A percentile compares a stretch with the other conserved stretches of the same genome.
phyloP scores from a whole-genome alignment of 495 filamentous ascomycete genomes.

The Penicillium cosmopolitanum region DNA sequence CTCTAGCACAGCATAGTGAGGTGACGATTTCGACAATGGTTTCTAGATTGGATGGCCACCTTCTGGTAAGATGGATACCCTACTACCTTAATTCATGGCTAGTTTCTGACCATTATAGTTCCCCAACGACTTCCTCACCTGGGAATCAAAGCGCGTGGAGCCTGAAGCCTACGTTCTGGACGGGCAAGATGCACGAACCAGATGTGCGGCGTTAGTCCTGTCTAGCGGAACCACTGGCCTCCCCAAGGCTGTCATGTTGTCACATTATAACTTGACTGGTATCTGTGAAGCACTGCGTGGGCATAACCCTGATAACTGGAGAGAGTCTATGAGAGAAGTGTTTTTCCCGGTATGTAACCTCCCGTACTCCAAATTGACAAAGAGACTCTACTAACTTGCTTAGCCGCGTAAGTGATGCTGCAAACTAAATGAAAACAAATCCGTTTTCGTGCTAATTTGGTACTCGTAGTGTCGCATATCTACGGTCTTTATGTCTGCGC shows the following conservation, averaged over 20 bases:
- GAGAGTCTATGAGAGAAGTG: constrained; percentile 11
- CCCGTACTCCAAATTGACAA: not conserved
- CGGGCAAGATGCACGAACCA: constrained; percentile 6
- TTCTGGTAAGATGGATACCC: not conserved
- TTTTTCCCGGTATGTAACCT: constrained; percentile 12
- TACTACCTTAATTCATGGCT: not conserved
- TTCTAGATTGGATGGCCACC: not conserved
- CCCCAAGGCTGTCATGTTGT: constrained; percentile 82
- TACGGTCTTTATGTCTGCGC: constrained; percentile 20
- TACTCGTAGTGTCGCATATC: constrained; percentile 10
- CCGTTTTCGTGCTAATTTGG: not conserved
- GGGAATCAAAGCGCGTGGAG: not conserved
- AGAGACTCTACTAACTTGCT: not conserved
- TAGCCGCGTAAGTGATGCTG: not conserved
- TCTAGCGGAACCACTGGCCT: constrained; percentile 78
- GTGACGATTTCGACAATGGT: not conserved
- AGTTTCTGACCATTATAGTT: not conserved
- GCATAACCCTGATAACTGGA: constrained; percentile 16
- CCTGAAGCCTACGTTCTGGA: constrained; percentile 1
- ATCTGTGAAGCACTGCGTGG: constrained; percentile 11
- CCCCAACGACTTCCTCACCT: not conserved
- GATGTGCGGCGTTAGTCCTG: constrained; percentile 36
- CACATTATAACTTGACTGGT: constrained; percentile 71
- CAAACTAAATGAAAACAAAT: too few relatives aligned
- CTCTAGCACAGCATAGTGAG: not conserved